Evolutionary conservation across 2,329 filamentous ascomycete genomes (phyloP), one percentile per base, ranked within the genome.

Genomic region (Pyrenophora seminiperda): DNA sequence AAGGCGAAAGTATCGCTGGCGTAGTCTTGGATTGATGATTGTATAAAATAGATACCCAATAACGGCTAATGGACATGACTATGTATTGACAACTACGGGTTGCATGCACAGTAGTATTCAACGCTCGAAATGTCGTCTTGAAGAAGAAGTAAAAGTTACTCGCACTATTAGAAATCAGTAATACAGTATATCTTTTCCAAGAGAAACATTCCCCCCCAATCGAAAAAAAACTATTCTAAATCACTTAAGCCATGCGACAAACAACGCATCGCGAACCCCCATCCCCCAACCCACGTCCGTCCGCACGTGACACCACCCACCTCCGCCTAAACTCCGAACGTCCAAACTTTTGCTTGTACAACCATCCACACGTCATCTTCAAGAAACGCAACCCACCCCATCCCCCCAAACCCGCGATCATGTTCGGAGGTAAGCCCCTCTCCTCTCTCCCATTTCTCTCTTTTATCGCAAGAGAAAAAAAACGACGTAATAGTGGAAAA

Each of bases 351-450:
- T 47, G 43, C 48, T n/a, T 41, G 19, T 37, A 31, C 30, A 31
- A 41, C 18, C 14, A 43, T 49, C 27, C 32, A 50, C 31, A 50
- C 31, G 47, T 44, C 33, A 55, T 41, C 44, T 47, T 33, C 39
- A 29, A 47, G 13, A 41, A 43, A 34, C 45, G 22, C 10, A 17
- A 17, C 2, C 68, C 38, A 22, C 33, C 14, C 13, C 1, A 36
- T 27, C 4, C 31, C 19, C 27, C 10, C 31, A 11, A 18, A 15
- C 19, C 10, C 7, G 38, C 31, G 11, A 47, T 3, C 30, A 51
- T 86, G 83, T 86, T 86, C 63, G 83, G 83, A 79, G 83, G 81
- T 66, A 11, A 29, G 47, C 48, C 2, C 5, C 15, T 10, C 13
- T 27, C 24, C 24, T 10, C 13, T 27, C 4, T 22, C 4, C 4